phyloP scores from a whole-genome alignment of 1,284 basidiomycete species.

The Amylostereum areolatum region DNA sequence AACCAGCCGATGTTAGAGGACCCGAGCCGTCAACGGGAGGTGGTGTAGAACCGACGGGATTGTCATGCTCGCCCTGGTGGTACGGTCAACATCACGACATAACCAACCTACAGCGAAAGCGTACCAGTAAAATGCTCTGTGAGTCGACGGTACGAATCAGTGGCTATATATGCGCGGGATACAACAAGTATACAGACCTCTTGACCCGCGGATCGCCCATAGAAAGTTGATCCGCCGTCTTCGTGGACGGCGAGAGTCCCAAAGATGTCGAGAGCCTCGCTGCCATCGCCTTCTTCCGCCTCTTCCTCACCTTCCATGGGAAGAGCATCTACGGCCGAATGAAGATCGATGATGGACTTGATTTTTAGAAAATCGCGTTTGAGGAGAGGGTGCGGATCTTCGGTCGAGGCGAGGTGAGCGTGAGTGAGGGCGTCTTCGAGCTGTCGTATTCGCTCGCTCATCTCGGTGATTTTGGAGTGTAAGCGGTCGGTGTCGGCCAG shows the following conservation, averaged over 20 bases:
- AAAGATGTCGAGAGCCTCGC: slow-evolving; percentile 48
- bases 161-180: background rate
- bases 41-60: background rate
- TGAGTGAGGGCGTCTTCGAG: slow-evolving; percentile 70
- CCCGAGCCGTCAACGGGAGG: background rate
- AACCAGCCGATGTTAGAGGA: background rate
- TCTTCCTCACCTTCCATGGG: slow-evolving; percentile 24
- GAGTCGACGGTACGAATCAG: background rate
- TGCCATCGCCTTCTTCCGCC: slow-evolving; percentile 27
- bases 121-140: slow-evolving; percentile 27
- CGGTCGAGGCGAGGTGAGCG: slow-evolving; percentile 42
- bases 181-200: slow-evolving; percentile 36
- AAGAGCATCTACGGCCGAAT: slow-evolving; percentile 33
- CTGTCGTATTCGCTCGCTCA: slow-evolving; percentile 70
- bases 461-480: slow-evolving; percentile 63
- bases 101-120: background rate
- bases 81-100: background rate
- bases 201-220: slow-evolving; percentile 57
- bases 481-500: slow-evolving; percentile 73
- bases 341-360: slow-evolving; percentile 62
- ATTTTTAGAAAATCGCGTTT: slow-evolving; percentile 58
- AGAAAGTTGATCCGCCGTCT: slow-evolving; percentile 59
- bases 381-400: slow-evolving; percentile 57
- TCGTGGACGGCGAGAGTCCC: slow-evolving; percentile 59
- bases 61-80: slow-evolving; percentile 7